Evolutionary conservation across 352 stramenopile species (phyloP), one percentile per base, ranked within the genome.

Genomic region (Pythium brachiatum): DNA sequence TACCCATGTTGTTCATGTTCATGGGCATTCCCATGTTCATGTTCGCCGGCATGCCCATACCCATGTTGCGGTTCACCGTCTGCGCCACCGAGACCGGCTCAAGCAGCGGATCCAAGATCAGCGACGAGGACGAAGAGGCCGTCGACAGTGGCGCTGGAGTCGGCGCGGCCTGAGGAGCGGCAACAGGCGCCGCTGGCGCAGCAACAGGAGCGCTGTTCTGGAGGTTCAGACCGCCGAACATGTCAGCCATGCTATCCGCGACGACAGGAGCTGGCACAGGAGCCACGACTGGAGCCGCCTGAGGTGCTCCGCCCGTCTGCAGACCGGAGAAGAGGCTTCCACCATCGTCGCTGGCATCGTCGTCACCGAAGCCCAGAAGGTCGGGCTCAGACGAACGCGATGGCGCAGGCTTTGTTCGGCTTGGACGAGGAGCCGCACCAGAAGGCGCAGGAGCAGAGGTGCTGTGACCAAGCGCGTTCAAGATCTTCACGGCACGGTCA

Each of bases 141-240:
- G 66, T 27, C 21, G 60, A 34, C 20, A 57, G n/a, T n/a, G 64
- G 36, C 25, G 51, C 43, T 38, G 64, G 20, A 3, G 53, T 31
- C 6, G 65, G 46, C 0, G 58, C 27, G 32, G 57, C 43, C 15
- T n/a, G 3, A 25, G 57, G 38, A 21, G 32, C 21, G 2, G 75
- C 51, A 21, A 52, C 61, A 48, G 68, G 52, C 39, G 75, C 52
- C 7, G 72, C 50, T 47, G 68, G 32, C 15, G 68, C 44, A 1
- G 65, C 55, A n/a, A 64, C 55, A 62, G 76, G 69, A 46, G 75
- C 69, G 53, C 70, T 83, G 26, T 63, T 59, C 60, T 89, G 82
- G 50, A 94, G 72, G 44, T 73, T 75, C 48, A 94, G 58, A 20
- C 84, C 84, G 25, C 84, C 84, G 66, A 94, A 94, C 84, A 94